These are phyloP conservation scores for Nematocida sp. DNA, from an alignment of 371 early-diverging fungal species.

Conservation along the genomic window DNA sequence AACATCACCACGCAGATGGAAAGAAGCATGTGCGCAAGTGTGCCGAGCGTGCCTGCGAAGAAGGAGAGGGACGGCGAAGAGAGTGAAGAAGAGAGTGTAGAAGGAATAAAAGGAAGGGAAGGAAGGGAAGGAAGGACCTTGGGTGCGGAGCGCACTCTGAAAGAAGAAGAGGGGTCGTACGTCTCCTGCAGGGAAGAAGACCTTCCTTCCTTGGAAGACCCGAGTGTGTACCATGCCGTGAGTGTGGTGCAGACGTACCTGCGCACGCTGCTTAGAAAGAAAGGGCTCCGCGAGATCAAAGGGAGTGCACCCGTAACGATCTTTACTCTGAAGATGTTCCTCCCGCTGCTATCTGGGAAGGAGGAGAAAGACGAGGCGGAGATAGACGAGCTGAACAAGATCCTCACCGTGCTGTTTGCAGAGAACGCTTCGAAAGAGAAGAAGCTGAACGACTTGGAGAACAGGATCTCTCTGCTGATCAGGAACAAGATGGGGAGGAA, in stretches of 20 bases:
- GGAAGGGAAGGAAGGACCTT: not conserved
- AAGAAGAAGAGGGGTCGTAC: not conserved
- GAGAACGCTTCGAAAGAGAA: slow-evolving; percentile 76
- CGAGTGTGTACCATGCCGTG: slow-evolving; percentile 64
- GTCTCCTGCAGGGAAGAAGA: not conserved
- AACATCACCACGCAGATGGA: slow-evolving; percentile 32
- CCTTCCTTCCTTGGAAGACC: not conserved
- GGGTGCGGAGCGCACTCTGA: not conserved
- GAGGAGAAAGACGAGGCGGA: slow-evolving; percentile 65
- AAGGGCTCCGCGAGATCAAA: slow-evolving; percentile 1
- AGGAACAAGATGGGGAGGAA: slow-evolving; percentile 86
- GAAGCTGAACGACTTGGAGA: slow-evolving; percentile 77
- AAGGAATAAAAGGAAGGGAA: not conserved
- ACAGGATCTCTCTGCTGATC: slow-evolving; percentile 85
- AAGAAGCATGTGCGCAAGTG: not conserved
- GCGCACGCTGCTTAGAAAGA: slow-evolving; percentile 1
- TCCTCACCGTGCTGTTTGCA: slow-evolving; percentile 69
- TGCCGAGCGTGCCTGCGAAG: not conserved
- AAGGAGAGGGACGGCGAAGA: not conserved
- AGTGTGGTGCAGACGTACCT: slow-evolving; percentile 68
- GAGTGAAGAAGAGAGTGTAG: not conserved
- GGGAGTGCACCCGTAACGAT: not conserved
- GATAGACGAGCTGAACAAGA: slow-evolving; percentile 56
- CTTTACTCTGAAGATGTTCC: slow-evolving; percentile 18
- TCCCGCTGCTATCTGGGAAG: slow-evolving; percentile 47